These are phyloP conservation scores for Cladophialophora chaetospira DNA, from an alignment of 2,329 filamentous ascomycete genomes.

Conservation along the genomic window DNA sequence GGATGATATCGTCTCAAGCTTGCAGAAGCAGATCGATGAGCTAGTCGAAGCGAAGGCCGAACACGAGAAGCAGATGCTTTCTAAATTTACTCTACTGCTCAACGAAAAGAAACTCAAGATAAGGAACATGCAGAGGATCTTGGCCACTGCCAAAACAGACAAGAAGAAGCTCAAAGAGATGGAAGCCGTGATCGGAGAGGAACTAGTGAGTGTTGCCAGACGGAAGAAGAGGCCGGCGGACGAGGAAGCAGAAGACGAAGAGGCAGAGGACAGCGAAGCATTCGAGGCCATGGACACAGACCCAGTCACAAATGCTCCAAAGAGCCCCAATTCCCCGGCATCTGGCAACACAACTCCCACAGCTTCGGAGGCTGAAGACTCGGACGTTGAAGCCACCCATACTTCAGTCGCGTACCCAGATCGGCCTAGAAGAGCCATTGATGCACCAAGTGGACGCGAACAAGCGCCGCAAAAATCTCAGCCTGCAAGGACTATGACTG, in stretches of 20 bases:
- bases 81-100: constrained; percentile 59
- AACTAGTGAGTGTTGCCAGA: constrained; percentile 28
- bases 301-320: constrained; percentile 1
- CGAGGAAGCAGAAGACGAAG: constrained; percentile 9
- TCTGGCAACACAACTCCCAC: constrained; percentile 14
- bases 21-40: constrained; percentile 59
- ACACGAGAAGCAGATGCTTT: constrained; percentile 59
- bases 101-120: constrained; percentile 69
- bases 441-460: too few relatives aligned
- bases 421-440: constrained; percentile 7
- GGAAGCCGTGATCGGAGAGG: constrained; percentile 32
- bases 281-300: constrained; percentile 29
- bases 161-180: constrained; percentile 38
- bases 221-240: constrained; percentile 27
- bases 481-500: constrained; percentile 22
- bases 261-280: constrained; percentile 28
- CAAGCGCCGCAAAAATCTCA: neutral
- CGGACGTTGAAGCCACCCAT: constrained; percentile 24
- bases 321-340: constrained; percentile 9
- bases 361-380: constrained; percentile 15
- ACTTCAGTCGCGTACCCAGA: neutral
- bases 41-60: constrained; percentile 59
- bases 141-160: constrained; percentile 54
- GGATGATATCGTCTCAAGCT: constrained; percentile 52
- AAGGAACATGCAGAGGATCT: constrained; percentile 60